A percentile compares a stretch with the other conserved stretches of the same genome.
phyloP scores from a whole-genome alignment of 306 rosid genomes.

The Arachis hypogaea region DNA sequence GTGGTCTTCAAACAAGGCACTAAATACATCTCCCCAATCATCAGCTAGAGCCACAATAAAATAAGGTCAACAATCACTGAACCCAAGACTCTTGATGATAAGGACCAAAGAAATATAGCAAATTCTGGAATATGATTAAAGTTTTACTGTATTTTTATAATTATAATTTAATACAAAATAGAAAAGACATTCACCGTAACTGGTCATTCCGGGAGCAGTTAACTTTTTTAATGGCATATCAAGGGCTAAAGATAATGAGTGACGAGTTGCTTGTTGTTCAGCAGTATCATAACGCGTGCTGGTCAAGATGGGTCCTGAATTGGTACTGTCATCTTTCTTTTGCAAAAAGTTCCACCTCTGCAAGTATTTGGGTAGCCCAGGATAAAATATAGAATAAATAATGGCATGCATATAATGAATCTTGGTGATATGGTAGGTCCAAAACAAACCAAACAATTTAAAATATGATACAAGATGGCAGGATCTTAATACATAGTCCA shows the following conservation, averaged over 20 bases:
- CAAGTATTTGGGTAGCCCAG: slow-evolving; percentile 45
- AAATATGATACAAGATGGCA: slow-evolving; percentile 13
- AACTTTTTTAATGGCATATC: slow-evolving; percentile 66
- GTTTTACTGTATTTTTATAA: neutral
- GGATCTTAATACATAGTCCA: slow-evolving; percentile 2
- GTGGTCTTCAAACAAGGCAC: neutral
- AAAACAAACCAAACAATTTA: slow-evolving; percentile 4
- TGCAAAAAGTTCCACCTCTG: slow-evolving; percentile 88
- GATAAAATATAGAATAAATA: slow-evolving; percentile 35
- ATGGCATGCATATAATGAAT: slow-evolving; percentile 17
- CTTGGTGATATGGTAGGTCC: slow-evolving; percentile 14
- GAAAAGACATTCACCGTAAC: slow-evolving; percentile 56
- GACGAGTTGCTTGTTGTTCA: slow-evolving; percentile 80
- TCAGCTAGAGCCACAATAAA: slow-evolving; percentile 6
- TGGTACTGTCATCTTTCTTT: slow-evolving; percentile 52
- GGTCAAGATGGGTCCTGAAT: slow-evolving; percentile 46
- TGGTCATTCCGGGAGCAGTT: slow-evolving; percentile 53
- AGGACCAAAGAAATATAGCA: neutral
- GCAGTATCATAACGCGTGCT: slow-evolving; percentile 67
- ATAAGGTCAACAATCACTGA: slow-evolving; percentile 23
- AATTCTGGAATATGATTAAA: slow-evolving; percentile 26
- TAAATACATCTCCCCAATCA: slow-evolving; percentile 4
- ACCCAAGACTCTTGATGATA: slow-evolving; percentile 21
- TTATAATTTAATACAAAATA: neutral
- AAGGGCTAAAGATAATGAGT: slow-evolving; percentile 78